A percentile compares a stretch with the other conserved stretches of the same genome.
Evolutionary conservation across 2,329 filamentous ascomycete genomes (phyloP).

Genomic region (Fusarium sarcochroum): DNA sequence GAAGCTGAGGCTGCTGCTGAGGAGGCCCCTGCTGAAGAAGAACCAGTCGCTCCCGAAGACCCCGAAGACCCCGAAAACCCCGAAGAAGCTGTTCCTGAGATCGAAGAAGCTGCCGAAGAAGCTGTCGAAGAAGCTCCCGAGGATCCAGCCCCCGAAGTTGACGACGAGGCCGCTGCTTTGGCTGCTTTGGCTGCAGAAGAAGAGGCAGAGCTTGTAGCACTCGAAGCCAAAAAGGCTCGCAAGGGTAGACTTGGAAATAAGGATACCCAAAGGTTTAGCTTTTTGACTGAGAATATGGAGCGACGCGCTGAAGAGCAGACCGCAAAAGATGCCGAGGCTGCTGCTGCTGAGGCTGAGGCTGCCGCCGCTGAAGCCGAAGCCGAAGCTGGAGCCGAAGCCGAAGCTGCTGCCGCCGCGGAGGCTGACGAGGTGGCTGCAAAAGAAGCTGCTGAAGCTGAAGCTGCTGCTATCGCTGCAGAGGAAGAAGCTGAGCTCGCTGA

Average conservation of each 20-base stretch:
- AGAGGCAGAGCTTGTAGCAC: constrained; percentile 56
- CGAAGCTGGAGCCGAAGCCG: constrained; percentile 42
- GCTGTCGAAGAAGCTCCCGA: constrained; percentile 16
- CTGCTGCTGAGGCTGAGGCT: constrained; percentile 48
- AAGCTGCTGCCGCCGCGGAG: constrained; percentile 40
- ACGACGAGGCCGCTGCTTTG: constrained; percentile 34
- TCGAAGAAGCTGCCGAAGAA: constrained; percentile 23
- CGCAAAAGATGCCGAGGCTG: constrained; percentile 52
- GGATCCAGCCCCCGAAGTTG: constrained; percentile 4
- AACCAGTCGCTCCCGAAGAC: constrained; percentile 3
- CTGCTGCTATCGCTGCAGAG: constrained; percentile 26
- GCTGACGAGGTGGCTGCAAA: constrained; percentile 43
- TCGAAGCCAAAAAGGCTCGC: constrained; percentile 65
- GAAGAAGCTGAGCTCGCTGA: constrained; percentile 40
- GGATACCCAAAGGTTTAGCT: constrained; percentile 61
- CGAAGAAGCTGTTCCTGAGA: constrained; percentile 26
- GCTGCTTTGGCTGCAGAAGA: constrained; percentile 46
- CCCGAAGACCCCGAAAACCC: constrained; percentile 8
- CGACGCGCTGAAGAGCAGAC: constrained; percentile 55
- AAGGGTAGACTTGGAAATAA: constrained; percentile 62
- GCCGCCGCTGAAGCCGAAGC: constrained; percentile 51
- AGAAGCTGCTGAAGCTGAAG: constrained; percentile 37
- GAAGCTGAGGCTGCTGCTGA: constrained; percentile 38
- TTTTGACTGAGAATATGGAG: constrained; percentile 53
- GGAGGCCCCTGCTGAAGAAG: background rate